Percentiles rank a stretch among this genome's conserved stretches.
Conservation (phyloP, 2,329 filamentous ascomycete species). For the Fusarium tanahbumbuense region DNA sequence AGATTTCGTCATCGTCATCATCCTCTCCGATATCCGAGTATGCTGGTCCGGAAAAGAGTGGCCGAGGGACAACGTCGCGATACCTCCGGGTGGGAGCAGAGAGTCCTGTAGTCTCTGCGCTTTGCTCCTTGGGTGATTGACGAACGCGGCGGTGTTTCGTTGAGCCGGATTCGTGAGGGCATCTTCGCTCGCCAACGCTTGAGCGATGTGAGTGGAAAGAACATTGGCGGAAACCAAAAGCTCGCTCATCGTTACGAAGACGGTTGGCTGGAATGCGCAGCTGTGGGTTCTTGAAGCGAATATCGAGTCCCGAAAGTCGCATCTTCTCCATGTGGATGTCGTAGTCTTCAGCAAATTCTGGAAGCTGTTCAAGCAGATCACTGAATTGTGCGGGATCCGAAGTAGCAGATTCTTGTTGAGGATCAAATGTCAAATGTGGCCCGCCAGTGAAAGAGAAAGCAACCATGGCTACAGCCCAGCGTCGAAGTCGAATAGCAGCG, state of each 20-base stretch:
- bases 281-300: conserved; percentile 70
- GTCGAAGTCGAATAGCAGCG: conserved; percentile 64
- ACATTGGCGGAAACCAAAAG: conserved; percentile 71
- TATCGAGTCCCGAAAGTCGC: conserved; percentile 60
- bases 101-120: conserved; percentile 33
- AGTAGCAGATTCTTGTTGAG: conserved; percentile 47
- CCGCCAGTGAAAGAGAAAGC: conserved; percentile 64
- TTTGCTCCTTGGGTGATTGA: conserved; percentile 21
- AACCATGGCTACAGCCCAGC: conserved; percentile 71
- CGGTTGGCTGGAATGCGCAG: conserved; percentile 67
- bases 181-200: conserved; percentile 64
- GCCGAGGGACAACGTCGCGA: conserved; percentile 42
- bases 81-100: conserved; percentile 41
- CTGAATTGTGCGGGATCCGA: conserved; percentile 54
- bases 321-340: conserved; percentile 64
- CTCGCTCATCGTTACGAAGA: conserved; percentile 66
- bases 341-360: conserved; percentile 64
- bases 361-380: conserved; percentile 56
- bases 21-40: conserved; percentile 45
- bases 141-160: conserved; percentile 29
- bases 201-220: conserved; percentile 70
- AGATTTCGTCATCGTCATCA: conserved; percentile 48
- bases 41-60: conserved; percentile 43
- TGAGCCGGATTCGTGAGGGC: conserved; percentile 56
- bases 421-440: conserved; percentile 47